Conservation (phyloP, 352 stramenopile genomes). For the Saprolegnia diclina region DNA sequence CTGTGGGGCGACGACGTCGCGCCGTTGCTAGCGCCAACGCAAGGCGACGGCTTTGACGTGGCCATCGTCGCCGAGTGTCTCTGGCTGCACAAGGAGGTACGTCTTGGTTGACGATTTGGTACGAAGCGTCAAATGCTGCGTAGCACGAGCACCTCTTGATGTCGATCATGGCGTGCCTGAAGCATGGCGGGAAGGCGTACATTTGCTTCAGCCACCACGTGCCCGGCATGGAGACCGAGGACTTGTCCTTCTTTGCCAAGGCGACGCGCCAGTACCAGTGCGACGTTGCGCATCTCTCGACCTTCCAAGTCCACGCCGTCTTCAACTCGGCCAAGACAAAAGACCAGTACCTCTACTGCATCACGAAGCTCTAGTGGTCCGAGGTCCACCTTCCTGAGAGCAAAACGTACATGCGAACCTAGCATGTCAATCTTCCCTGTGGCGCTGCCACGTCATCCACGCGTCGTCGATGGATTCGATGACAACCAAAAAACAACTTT, state of each 20-base stretch:
- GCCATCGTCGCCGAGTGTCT: constrained; percentile 47
- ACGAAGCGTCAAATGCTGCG: no score
- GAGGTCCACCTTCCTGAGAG: no score
- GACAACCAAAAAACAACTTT: no score
- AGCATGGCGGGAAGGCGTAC: constrained; percentile 34
- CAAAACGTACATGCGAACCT: no score
- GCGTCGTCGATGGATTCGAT: no score
- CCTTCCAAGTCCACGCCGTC: constrained; percentile 37
- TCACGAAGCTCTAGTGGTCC: constrained; percentile 31
- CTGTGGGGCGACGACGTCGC: constrained; percentile 37
- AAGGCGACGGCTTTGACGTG: constrained; percentile 34
- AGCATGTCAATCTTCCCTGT: no score
- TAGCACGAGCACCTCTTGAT: constrained; percentile 42
- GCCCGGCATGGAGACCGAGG: constrained; percentile 41
- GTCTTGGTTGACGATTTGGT: not conserved
- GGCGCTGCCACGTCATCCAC: no score
- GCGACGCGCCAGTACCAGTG: constrained; percentile 37
- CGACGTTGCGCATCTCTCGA: constrained; percentile 38
- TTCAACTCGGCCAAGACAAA: constrained; percentile 42
- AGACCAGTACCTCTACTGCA: constrained; percentile 47
- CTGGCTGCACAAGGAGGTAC: constrained; percentile 46
- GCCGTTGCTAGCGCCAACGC: constrained; percentile 29
- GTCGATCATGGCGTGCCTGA: constrained; percentile 40
- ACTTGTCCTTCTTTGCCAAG: constrained; percentile 50
- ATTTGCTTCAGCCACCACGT: constrained; percentile 53